Evolutionary conservation across 1,284 basidiomycete genomes (phyloP).

Genomic region (Papiliotrema laurentii): DNA sequence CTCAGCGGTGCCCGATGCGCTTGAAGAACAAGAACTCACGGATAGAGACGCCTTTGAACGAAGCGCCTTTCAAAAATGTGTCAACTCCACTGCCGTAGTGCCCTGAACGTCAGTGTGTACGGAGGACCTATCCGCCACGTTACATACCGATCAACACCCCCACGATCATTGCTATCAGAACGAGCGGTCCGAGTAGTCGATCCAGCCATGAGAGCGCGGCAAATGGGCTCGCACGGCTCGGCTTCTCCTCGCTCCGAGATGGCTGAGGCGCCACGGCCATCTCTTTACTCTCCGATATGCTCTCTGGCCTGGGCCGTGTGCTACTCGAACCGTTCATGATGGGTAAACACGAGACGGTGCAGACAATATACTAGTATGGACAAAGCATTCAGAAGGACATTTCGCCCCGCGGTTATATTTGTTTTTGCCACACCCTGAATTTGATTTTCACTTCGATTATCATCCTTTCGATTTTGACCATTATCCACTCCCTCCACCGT

Average conservation of each 20-base stretch:
- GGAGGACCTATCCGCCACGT: background rate
- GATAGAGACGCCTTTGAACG: conserved; percentile 43
- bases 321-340: too few species aligned
- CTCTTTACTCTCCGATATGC: background rate
- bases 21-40: conserved; percentile 25
- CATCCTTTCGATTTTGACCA: background rate
- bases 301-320: too few species aligned
- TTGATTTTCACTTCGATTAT: background rate
- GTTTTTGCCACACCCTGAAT: background rate
- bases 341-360: too few species aligned
- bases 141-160: conserved; percentile 60
- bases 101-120: conserved; percentile 43
- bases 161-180: conserved; percentile 71
- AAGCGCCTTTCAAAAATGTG: conserved; percentile 20
- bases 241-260: too few species aligned
- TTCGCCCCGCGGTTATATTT: too few species aligned
- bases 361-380: too few species aligned
- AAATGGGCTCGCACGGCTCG: background rate
- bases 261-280: background rate
- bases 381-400: too few species aligned
- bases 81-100: conserved; percentile 48
- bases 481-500: background rate
- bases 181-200: conserved; percentile 64
- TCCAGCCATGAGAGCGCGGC: conserved; percentile 54
- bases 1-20: background rate